Evolutionary conservation across 2,329 filamentous ascomycete genomes (phyloP).

Genomic region (Coniochaeta prunicola): DNA sequence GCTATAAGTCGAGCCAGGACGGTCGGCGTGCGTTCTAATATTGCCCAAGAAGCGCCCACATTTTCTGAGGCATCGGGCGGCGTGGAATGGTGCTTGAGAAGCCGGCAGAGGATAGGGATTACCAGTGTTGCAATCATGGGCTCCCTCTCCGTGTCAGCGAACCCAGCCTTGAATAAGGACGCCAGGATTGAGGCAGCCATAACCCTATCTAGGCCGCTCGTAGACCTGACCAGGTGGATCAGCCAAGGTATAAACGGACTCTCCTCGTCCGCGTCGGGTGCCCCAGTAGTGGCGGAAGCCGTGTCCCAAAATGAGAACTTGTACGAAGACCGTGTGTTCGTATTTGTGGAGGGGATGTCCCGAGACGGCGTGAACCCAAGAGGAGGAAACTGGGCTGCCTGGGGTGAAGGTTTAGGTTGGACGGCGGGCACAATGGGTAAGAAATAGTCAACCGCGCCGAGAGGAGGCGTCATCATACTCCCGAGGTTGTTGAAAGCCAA

Average conservation of each 20-base stretch:
- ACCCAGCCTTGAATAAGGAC: slow-evolving; percentile 59
- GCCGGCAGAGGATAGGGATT: slow-evolving; percentile 55
- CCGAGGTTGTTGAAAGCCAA: slow-evolving; percentile 46
- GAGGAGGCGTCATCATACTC: slow-evolving; percentile 32
- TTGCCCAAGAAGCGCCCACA: slow-evolving; percentile 17
- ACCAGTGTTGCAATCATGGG: slow-evolving; percentile 58
- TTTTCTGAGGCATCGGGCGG: slow-evolving; percentile 18
- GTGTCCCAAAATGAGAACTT: slow-evolving; percentile 18
- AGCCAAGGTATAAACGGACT: slow-evolving; percentile 69
- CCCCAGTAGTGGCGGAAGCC: slow-evolving; percentile 19
- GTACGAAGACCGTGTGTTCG: neutral
- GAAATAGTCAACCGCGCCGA: slow-evolving; percentile 57
- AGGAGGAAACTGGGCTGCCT: slow-evolving; percentile 45
- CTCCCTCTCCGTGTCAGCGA: slow-evolving; percentile 58
- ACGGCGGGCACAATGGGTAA: slow-evolving; percentile 48
- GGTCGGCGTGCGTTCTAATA: slow-evolving; percentile 65
- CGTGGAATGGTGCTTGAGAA: slow-evolving; percentile 30
- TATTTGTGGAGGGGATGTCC: slow-evolving; percentile 22
- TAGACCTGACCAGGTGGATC: slow-evolving; percentile 53
- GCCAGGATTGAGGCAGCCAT: slow-evolving; percentile 65
- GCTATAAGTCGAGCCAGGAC: slow-evolving; percentile 73
- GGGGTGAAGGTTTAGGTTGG: slow-evolving; percentile 21
- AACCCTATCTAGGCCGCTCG: slow-evolving; percentile 51
- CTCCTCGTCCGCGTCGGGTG: slow-evolving; percentile 36
- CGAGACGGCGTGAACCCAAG: slow-evolving; percentile 35